These are phyloP conservation scores for Saccharomycopsis phalli DNA, from an alignment of 1,139 yeast genomes.

Conservation along the genomic window DNA sequence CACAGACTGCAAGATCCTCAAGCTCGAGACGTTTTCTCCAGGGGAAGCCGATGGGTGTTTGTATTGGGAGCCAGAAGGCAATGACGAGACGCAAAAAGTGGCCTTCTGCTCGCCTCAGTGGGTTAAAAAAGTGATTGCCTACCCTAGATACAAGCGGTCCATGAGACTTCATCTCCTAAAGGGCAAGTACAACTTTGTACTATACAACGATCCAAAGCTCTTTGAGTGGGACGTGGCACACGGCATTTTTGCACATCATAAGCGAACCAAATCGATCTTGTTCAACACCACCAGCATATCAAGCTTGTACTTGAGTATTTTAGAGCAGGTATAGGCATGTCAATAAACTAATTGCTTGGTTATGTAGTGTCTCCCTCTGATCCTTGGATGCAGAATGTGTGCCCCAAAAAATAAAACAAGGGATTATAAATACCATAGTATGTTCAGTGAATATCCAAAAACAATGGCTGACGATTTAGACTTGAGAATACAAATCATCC, in stretches of 20 bases:
- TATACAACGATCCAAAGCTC: conserved; percentile 28
- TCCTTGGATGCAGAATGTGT: too few relatives aligned
- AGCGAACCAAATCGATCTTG: too few relatives aligned
- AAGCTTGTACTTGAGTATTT: too few relatives aligned
- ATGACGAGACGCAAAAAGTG: neutral
- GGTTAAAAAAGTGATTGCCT: conserved; percentile 34
- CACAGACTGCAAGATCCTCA: conserved; percentile 30
- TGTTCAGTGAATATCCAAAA: too few relatives aligned
- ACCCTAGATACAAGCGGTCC: conserved; percentile 37
- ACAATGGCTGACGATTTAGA: too few relatives aligned
- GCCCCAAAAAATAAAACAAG: too few relatives aligned
- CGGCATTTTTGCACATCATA: neutral
- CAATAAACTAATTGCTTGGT: too few relatives aligned
- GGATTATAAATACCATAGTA: too few relatives aligned
- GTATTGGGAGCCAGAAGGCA: conserved; percentile 4
- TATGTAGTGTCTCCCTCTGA: too few relatives aligned
- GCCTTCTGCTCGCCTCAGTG: conserved; percentile 25
- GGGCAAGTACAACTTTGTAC: conserved; percentile 22
- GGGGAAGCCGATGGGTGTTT: conserved; percentile 19
- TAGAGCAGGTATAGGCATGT: too few relatives aligned
- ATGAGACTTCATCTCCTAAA: conserved; percentile 34
- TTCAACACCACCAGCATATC: too few relatives aligned
- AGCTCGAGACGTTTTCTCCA: conserved; percentile 29
- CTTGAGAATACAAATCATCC: neutral
- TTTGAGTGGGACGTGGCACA: conserved; percentile 24